Evolutionary conservation across 108 stramenopile species (phyloP).

Genomic region (Aurantiochytrium sp.): DNA sequence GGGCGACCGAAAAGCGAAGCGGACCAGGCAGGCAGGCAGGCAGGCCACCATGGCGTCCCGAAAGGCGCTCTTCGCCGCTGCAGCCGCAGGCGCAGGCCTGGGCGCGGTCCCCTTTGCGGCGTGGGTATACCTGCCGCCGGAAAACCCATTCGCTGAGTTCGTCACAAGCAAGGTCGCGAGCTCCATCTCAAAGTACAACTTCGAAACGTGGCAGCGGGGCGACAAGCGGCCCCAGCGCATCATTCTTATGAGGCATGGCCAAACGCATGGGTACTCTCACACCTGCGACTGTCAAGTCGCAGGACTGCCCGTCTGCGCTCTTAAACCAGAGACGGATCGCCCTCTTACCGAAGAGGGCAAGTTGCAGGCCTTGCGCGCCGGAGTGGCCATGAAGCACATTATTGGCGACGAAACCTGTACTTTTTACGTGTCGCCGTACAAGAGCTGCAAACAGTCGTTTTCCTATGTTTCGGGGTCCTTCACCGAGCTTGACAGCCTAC

Average conservation of each 20-base stretch:
- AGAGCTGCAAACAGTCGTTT: constrained; percentile 45
- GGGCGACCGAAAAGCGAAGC: too few relatives aligned
- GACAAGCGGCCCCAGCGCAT: constrained; percentile 20
- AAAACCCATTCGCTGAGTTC: background rate
- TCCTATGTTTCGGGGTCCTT: constrained; percentile 8
- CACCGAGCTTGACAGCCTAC: constrained; percentile 23
- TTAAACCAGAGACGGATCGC: background rate
- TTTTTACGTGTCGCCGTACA: constrained; percentile 53
- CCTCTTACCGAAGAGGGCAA: constrained; percentile 48
- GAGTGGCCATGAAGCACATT: constrained; percentile 39
- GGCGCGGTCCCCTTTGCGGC: background rate
- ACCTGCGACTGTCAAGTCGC: constrained; percentile 7
- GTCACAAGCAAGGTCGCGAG: background rate
- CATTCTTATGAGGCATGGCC: constrained; percentile 16
- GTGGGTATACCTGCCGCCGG: background rate
- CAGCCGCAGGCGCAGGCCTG: background rate
- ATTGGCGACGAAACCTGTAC: constrained; percentile 40
- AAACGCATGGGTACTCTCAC: background rate
- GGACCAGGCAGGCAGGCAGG: too few relatives aligned
- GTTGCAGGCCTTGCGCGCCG: constrained; percentile 51
- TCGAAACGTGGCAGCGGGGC: background rate
- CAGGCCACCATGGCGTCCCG: too few relatives aligned
- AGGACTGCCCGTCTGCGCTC: background rate
- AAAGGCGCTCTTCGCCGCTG: background rate
- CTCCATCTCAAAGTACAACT: background rate